Evolutionary conservation across 2,329 filamentous ascomycete genomes (phyloP), one percentile per base, ranked within the genome.

Genomic region (Ceratocystis huliohia): DNA sequence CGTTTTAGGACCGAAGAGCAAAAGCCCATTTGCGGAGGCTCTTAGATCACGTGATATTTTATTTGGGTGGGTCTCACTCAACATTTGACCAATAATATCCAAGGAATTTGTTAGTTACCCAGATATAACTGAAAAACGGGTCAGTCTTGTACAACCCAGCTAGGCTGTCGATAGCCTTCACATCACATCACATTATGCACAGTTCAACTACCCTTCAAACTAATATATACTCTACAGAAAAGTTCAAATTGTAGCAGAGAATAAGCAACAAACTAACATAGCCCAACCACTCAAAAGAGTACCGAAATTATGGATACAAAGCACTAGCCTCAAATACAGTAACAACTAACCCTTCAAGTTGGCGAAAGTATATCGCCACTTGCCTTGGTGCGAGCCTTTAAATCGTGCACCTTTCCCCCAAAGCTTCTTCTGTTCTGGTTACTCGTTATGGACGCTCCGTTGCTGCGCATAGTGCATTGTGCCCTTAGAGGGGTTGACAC

Each of bases 391-490:
- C 59, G 46, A 1, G 59, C 48, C 46, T 68, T 68, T 30, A 48
- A 46, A 53, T 68, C 61, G 20, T 66, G 44, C 22, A 65, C 61
- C 25, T 53, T 53, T 17, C 28, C 64, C 61, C 64, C 64, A 20
- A 68, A 62, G n/a, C 5, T 17, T 22, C 53, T 48, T 20, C 64
- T 50, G 22, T 59, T 67, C 15, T 61, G 66, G 25, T 67, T 59
- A 46, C 66, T 67, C 66, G 65, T 63, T 25, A 65, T 67, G 10
- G 63, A 67, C 22, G 66, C 66, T 61, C 66, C 48, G 46, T 67
- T 67, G 44, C 63, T 65, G 10, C 66, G 66, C 66, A 67, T 67
- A 1, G 66, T 67, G 22, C 63, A 63, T 37, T 67, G 63, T n/a
- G 66, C 63, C 25, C 64, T 62, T 13, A 65, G 41, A 5, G 66